Base-by-base conservation (phyloP, 305 asterid species). In the Rubia tinctorum region DNA sequence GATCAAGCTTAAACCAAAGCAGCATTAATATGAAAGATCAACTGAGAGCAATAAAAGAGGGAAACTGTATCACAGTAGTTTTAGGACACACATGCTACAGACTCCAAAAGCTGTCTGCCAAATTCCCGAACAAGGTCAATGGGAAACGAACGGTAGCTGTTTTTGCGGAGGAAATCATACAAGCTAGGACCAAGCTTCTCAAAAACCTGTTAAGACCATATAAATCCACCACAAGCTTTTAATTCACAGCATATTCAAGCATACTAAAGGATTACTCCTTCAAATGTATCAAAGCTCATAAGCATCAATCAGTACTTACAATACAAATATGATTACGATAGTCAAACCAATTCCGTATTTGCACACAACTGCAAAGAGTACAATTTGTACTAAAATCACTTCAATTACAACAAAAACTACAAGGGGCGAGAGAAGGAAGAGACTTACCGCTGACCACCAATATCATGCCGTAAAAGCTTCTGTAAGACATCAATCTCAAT, bases 101-200 rank as follows among this genome's bases (percentile, higher is more conserved):
- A 92, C 84, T 92, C 98, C 98, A 92, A 88, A 81, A 92, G 97
- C 87, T 92, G 98, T 80, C 97, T 83, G 82, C 89, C 97, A 80
- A 92, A 84, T 88, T 92, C 97, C 84, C 96, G 96, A 79, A 90
- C 97, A 86, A 92, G 97, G 86, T 92, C 98, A 85, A 90, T 86
- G 84, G 96, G 97, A 92, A 89, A 90, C 82, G 98, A 85, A 76
- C 95, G 89, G 73, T 92, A 89, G 90, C 90, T 92, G 91, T 92
- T 92, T 89, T 88, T 92, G 93, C 96, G 92, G 76, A 90, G 97
- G 82, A 92, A 89, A 87, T 92, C 98, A 69, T 92, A 92, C 87
- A 92, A 90, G 86, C 97, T 90, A 82, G 98, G 98, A 75, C 98
- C 98, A 86, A 92, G 98, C 97, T 84, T 92, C 98, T 92, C 98